phyloP scores from a whole-genome alignment of 257 asterid species.

The Solanum pimpinellifolium region DNA sequence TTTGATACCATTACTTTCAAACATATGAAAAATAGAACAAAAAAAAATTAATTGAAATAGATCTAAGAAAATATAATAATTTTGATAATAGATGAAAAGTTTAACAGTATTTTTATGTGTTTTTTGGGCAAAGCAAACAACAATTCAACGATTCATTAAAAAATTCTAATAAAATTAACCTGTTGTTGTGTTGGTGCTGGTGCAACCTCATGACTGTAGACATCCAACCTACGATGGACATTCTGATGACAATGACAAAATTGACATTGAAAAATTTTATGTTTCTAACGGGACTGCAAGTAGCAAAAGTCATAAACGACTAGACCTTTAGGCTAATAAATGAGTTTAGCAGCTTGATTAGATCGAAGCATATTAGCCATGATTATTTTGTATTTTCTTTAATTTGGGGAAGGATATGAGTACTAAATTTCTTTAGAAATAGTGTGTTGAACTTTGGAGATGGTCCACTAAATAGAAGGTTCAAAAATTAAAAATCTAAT shows the following conservation, averaged over 20 bases:
- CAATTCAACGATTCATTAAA: no score
- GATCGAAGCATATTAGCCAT: no score
- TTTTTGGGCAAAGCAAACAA: not conserved
- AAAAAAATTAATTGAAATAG: not conserved
- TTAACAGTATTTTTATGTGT: not conserved
- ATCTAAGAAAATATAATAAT: not conserved
- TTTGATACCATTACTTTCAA: not conserved
- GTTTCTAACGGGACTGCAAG: no score
- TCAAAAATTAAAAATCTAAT: no score
- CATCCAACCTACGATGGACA: not conserved
- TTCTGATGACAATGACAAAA: not conserved
- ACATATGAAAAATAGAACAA: not conserved
- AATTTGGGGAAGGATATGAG: no score
- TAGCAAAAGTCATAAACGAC: no score
- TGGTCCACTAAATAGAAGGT: no score
- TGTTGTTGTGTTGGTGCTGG: not conserved
- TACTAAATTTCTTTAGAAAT: no score
- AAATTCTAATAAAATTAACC: not conserved
- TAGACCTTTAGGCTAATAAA: no score
- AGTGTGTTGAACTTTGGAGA: no score
- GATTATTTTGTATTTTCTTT: no score
- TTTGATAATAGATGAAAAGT: not conserved
- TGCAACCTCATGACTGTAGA: not conserved
- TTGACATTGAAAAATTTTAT: not conserved
- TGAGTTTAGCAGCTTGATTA: no score